phyloP scores from a whole-genome alignment of 2,329 filamentous ascomycete genomes.

The Pestalotiopsis sp. region DNA sequence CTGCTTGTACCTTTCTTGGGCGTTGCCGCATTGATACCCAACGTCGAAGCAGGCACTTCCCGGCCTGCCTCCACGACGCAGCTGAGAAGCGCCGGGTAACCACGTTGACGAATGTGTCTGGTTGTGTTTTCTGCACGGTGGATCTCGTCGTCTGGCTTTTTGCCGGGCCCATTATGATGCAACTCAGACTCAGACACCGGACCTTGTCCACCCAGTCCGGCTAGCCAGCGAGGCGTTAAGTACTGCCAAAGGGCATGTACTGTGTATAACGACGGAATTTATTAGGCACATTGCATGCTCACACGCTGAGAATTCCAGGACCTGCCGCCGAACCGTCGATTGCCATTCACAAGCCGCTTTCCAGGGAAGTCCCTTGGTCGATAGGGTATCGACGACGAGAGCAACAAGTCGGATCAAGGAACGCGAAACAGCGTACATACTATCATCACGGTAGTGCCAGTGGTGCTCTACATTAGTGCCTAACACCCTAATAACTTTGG shows the following conservation, averaged over 20 bases:
- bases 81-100: conserved; percentile 21
- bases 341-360: conserved; percentile 1
- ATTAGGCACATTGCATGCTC: conserved; percentile 4
- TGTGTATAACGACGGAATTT: conserved; percentile 12
- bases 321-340: not conserved
- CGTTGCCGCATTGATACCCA: conserved; percentile 49
- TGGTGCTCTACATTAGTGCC: not conserved
- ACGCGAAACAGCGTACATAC: conserved; percentile 1
- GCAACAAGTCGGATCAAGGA: conserved; percentile 17
- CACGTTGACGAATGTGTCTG: conserved; percentile 17
- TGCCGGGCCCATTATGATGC: conserved; percentile 11
- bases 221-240: conserved; percentile 2
- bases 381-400: conserved; percentile 27
- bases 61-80: conserved; percentile 22
- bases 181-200: not conserved
- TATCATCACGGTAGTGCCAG: not conserved
- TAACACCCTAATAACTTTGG: not conserved
- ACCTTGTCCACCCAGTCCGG: not conserved
- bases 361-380: conserved; percentile 23
- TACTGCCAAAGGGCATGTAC: not conserved
- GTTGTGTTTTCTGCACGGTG: conserved; percentile 4
- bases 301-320: not conserved
- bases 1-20: conserved; percentile 36
- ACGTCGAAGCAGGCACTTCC: conserved; percentile 31
- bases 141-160: conserved; percentile 6